Conservation (phyloP, 1,284 basidiomycete genomes). For the Cryptococcus maquisensis region DNA sequence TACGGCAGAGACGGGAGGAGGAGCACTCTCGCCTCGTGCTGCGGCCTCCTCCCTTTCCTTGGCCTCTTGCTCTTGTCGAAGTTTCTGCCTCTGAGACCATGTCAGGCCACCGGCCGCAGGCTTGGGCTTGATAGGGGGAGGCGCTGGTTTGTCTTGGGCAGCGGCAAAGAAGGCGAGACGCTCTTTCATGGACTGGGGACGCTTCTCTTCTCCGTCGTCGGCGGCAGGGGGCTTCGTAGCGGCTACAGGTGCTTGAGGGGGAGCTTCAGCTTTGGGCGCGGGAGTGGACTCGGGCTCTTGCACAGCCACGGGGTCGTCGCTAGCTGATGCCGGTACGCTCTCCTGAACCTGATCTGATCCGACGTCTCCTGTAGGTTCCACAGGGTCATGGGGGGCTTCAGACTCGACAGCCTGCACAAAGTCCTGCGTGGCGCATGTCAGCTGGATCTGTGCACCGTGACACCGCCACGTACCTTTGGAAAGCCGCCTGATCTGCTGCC, state of each 20-base stretch:
- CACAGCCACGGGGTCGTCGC: too few relatives aligned
- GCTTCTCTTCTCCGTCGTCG: constrained; percentile 11
- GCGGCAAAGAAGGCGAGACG: constrained; percentile 49
- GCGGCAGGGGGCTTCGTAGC: constrained; percentile 10
- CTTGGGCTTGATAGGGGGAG: constrained; percentile 62
- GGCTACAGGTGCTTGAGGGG: constrained; percentile 8
- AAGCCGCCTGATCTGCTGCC: constrained; percentile 45
- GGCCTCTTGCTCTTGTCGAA: constrained; percentile 46
- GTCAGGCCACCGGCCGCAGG: constrained; percentile 55
- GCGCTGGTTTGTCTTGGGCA: constrained; percentile 42
- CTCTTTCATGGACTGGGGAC: constrained; percentile 44
- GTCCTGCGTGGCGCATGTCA: neutral
- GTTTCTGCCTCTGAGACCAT: constrained; percentile 48
- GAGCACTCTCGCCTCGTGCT: constrained; percentile 1
- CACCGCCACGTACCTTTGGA: constrained; percentile 41
- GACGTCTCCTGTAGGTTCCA: neutral
- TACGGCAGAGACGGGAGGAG: constrained; percentile 6
- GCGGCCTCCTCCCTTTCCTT: constrained; percentile 36
- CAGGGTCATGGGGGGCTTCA: constrained; percentile 15
- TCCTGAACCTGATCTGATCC: neutral
- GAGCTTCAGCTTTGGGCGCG: neutral
- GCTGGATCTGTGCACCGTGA: too few relatives aligned
- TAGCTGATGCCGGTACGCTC: neutral
- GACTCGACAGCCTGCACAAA: constrained; percentile 48
- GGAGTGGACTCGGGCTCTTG: too few relatives aligned